Evolutionary conservation across 2,329 filamentous ascomycete genomes (phyloP).

Genomic region (Alternaria arbusti): DNA sequence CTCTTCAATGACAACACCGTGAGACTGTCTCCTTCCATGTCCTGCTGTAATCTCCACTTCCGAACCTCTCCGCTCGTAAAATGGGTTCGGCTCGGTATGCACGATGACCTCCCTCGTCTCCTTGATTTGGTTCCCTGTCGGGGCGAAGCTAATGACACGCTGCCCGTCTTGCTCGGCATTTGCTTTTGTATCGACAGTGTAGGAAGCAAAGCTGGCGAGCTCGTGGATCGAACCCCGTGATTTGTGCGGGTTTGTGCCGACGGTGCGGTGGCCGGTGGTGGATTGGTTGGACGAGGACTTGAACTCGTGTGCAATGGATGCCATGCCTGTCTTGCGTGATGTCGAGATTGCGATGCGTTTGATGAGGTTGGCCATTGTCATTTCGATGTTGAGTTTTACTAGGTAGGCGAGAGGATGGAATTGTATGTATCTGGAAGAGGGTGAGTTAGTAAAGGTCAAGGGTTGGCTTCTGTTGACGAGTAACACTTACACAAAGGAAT

Average conservation of each 20-base stretch:
- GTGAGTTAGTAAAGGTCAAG: background rate
- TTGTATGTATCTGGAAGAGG: conserved; percentile 51
- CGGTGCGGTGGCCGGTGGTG: conserved; percentile 17
- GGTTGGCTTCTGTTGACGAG: too few relatives aligned
- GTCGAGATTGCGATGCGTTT: conserved; percentile 46
- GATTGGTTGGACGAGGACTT: conserved; percentile 34
- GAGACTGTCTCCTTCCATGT: conserved; percentile 7
- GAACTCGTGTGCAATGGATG: conserved; percentile 38
- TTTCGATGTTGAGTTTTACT: conserved; percentile 60
- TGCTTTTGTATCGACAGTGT: conserved; percentile 19
- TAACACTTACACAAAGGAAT: conserved; percentile 51
- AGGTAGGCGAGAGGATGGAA: conserved; percentile 59
- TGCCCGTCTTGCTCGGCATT: conserved; percentile 2
- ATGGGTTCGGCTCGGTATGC: conserved; percentile 31
- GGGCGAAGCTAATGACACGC: conserved; percentile 27
- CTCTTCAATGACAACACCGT: conserved; percentile 15
- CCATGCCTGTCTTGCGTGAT: conserved; percentile 35
- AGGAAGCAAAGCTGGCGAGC: conserved; percentile 30
- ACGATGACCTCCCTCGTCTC: conserved; percentile 37
- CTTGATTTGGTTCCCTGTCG: conserved; percentile 39
- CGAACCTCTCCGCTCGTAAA: conserved; percentile 12
- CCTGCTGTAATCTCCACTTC: conserved; percentile 18
- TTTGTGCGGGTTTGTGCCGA: background rate
- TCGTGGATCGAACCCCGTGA: conserved; percentile 30
- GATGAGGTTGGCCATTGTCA: conserved; percentile 60